These are phyloP conservation scores for Fusarium annulatum DNA, from an alignment of 2,329 filamentous ascomycete genomes.

Conservation along the genomic window DNA sequence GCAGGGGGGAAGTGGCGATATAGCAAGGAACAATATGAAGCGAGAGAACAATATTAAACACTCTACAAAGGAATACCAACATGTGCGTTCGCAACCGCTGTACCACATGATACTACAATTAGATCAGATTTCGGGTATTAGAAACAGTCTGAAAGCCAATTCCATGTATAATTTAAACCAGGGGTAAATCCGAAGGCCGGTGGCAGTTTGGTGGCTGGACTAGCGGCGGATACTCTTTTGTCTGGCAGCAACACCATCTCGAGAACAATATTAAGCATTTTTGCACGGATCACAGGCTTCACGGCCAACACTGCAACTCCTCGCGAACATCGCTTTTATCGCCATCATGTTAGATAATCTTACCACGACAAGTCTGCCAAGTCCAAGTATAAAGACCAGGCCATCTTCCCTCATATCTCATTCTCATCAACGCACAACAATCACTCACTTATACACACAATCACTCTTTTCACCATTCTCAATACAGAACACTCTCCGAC, in stretches of 20 bases:
- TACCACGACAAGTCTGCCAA: neutral
- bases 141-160: neutral
- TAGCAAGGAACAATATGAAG: slow-evolving; percentile 40
- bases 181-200: slow-evolving; percentile 9
- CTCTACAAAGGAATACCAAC: slow-evolving; percentile 29
- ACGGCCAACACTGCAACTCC: neutral
- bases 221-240: slow-evolving; percentile 19
- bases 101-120: slow-evolving; percentile 11
- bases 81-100: slow-evolving; percentile 3
- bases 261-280: slow-evolving; percentile 38
- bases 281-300: slow-evolving; percentile 36
- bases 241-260: slow-evolving; percentile 39
- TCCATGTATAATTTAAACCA: neutral
- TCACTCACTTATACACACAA: slow-evolving; percentile 30
- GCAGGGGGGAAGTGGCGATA: slow-evolving; percentile 2
- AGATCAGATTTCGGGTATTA: neutral
- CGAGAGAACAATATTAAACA: slow-evolving; percentile 47
- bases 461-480: slow-evolving; percentile 43
- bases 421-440: slow-evolving; percentile 20
- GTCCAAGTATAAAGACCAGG: slow-evolving; percentile 36
- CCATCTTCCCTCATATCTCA: neutral
- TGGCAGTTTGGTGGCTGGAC: slow-evolving; percentile 11
- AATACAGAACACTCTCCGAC: slow-evolving; percentile 39
- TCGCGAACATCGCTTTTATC: slow-evolving; percentile 17
- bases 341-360: neutral